Evolutionary conservation across 257 asterid species (phyloP), one percentile per base, ranked within the genome.

Genomic region (Solanum pinnatisectum): DNA sequence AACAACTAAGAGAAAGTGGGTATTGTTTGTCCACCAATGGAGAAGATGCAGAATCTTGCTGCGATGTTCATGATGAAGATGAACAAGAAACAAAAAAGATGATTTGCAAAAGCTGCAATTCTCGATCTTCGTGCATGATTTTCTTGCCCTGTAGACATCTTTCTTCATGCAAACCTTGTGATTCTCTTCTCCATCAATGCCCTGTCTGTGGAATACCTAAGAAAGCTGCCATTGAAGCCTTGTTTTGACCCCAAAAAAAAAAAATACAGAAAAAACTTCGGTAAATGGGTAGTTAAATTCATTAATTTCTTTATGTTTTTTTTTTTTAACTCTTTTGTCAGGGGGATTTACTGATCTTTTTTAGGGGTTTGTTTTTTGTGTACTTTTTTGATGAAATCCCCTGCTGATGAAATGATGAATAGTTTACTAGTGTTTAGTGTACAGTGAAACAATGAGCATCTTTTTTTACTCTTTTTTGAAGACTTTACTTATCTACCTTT

Each of bases 91-190:
- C 44, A 73, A 77, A 88, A 87, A 91, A 65, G n/a, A 73, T 88
- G 94, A 44, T 84, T 3, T 96, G 99, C 89, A 93, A 91, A 87
- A 78, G 91, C 40, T 95, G 99, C 90, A 88, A 88, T 63, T 33
- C 49, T 84, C 83, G 95, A 88, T 94, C n/a, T 10, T 74, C 83
- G 90, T 88, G 97, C 84, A 93, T 96, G 16, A 86, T 97, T 67
- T 87, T 96, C 90, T 84, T 97, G 59, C 98, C 98, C 1, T 97
- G 98, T 78, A 91, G 98, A 83, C 99, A 97, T 88, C 93, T 97
- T 2, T 94, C 95, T 42, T 90, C 92, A 8, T 97, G 99, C 93
- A 87, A 86, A 49, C 86, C 77, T 52, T 97, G 98, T 77, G 98
- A 90, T 18, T 90, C 92, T 37, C 90, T 94, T 81, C 90, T 96